Evolutionary conservation across 192 early-diverging fungal genomes (phyloP).

Genomic region (Podila epigama): DNA sequence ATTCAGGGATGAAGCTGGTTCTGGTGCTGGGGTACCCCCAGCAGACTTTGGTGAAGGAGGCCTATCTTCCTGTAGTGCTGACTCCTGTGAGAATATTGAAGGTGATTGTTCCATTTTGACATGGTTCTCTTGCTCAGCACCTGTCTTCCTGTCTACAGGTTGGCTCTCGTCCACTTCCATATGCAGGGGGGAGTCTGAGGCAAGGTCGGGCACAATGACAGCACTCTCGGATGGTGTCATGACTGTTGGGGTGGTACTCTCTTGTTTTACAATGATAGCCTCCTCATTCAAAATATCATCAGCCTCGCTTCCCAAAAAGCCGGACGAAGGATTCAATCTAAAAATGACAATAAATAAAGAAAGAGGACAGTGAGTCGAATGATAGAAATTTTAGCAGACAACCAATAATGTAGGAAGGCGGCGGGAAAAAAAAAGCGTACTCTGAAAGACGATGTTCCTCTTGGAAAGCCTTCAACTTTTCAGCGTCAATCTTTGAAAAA

Average conservation of each 20-base stretch:
- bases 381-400: too few species aligned
- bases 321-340: constrained; percentile 28
- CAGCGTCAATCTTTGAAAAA: constrained; percentile 35
- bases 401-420: background rate
- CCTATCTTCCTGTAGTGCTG: constrained; percentile 10
- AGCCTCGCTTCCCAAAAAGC: constrained; percentile 6
- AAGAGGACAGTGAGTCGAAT: background rate
- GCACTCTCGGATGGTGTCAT: constrained; percentile 46
- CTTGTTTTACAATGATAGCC: constrained; percentile 19
- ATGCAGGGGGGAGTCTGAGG: constrained; percentile 26
- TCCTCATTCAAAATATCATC: constrained; percentile 30
- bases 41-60: constrained; percentile 33
- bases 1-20: background rate
- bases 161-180: constrained; percentile 35
- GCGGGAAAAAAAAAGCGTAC: constrained; percentile 6
- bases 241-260: constrained; percentile 38
- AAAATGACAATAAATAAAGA: background rate
- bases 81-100: constrained; percentile 28
- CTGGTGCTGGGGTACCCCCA: constrained; percentile 16
- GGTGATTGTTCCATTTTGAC: constrained; percentile 34
- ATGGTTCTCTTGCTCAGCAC: constrained; percentile 6
- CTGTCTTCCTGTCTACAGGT: constrained; percentile 9
- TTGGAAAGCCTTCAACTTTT: constrained; percentile 42
- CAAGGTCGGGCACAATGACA: constrained; percentile 35
- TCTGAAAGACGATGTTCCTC: constrained; percentile 46